Base-by-base conservation (phyloP, 163 green algal genomes). In the Picocystis sp. region DNA sequence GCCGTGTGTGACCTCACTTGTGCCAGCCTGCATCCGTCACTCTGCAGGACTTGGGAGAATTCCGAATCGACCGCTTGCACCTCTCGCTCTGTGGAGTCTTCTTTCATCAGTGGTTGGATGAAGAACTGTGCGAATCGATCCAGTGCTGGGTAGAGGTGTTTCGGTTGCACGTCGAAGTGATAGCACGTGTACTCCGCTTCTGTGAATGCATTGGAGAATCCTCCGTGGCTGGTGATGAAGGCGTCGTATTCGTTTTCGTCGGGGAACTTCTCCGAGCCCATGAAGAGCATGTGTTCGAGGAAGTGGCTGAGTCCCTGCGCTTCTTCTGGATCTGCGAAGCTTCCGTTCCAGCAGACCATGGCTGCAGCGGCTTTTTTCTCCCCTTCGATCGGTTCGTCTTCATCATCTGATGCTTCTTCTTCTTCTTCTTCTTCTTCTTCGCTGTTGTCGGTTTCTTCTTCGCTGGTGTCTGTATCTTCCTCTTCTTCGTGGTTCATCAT, bases 271-370 rank as follows among this genome's bases (percentile, higher is more conserved):
- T 73, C 65, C 47, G 71, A 90, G 52, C 89, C 84, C 88, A 95
- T 97, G 77, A 99, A 98, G 43, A 99, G 78, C 91, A 99, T 97
- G 74, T 99, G 91, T 71, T 99, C 91, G 63, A 94, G 62, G 64
- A 89, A 93, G 69, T 95, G 86, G 25, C 59, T 76, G 45, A 95
- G 60, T 2, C 84, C 80, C 62, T 77, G 77, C 14, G 88, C 45
- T 25, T 84, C 47, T 34, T 65, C 50, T 0, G 81, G 82, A 63
- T 97, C 88, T 3, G 55, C 76, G 60, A 94, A 90, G 69, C 76
- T 86, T 25, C 89, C 89, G 11, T 92, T 69, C 10, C 81, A 81
- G 2, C 95, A 81, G 3, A 74, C 73, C 70, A 93, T 78, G 11
- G 86, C 84, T n/a, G 83, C 86, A 15, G 85, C 83, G 41, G 81